These are phyloP conservation scores for Sordariomycetes sp. DNA, from an alignment of 2,329 filamentous ascomycete species.

Conservation along the genomic window DNA sequence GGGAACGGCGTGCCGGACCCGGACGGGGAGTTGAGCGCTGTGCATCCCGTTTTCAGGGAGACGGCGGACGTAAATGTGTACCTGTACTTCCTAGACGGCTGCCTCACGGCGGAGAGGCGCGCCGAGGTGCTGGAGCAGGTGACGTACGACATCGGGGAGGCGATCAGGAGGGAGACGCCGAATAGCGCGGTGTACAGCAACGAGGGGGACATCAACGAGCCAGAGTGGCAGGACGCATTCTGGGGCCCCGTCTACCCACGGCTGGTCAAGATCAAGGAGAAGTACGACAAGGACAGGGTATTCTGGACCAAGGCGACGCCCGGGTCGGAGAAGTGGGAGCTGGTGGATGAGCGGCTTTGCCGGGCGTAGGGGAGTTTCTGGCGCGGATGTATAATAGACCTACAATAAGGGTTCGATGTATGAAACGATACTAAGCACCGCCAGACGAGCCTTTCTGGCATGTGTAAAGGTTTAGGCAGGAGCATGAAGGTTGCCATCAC, in stretches of 20 bases:
- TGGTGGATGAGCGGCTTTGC: constrained; percentile 6
- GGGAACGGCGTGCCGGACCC: constrained; percentile 21
- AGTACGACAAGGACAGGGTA: constrained; percentile 28
- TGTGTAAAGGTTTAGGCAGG: too few species aligned
- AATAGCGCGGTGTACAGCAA: constrained; percentile 28
- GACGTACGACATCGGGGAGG: constrained; percentile 22
- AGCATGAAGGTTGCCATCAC: too few species aligned
- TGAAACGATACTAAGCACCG: too few species aligned
- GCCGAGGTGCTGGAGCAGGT: constrained; percentile 24
- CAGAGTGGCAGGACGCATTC: constrained; percentile 24
- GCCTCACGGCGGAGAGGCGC: constrained; percentile 29
- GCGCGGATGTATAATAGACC: too few species aligned
- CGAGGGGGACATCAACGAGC: constrained; percentile 20
- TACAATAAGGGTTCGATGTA: too few species aligned
- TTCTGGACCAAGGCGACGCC: constrained; percentile 31
- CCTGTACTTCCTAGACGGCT: constrained; percentile 19
- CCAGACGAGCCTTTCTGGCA: too few species aligned
- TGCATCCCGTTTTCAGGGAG: constrained; percentile 25
- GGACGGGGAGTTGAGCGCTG: constrained; percentile 17
- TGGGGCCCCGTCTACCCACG: constrained; percentile 23
- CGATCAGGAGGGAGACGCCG: constrained; percentile 23
- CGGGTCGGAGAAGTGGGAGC: constrained; percentile 30
- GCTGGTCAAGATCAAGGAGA: constrained; percentile 26
- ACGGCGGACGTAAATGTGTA: constrained; percentile 23
- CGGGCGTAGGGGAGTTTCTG: background rate